Percentiles rank a stretch among this genome's conserved stretches.
Evolutionary conservation across 2,329 filamentous ascomycete genomes (phyloP).

Genomic region (Fusarium longipes): DNA sequence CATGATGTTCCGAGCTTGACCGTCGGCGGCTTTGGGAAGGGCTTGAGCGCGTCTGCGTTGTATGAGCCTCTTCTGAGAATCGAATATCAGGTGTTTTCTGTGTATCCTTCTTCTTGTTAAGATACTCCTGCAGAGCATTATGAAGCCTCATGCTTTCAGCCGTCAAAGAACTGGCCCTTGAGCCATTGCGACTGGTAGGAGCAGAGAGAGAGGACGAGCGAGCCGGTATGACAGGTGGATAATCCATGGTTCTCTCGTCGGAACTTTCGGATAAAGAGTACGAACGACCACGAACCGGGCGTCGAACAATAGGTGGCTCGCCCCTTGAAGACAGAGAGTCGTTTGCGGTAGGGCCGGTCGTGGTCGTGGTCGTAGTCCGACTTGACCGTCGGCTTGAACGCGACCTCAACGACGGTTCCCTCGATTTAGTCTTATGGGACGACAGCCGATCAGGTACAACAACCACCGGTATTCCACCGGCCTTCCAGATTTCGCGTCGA

Average conservation of each 20-base stretch:
- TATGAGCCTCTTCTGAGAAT: slow-evolving; percentile 23
- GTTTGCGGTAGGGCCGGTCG: slow-evolving; percentile 61
- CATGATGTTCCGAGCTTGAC: slow-evolving; percentile 61
- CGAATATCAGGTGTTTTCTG: slow-evolving; percentile 26
- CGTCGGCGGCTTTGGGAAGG: slow-evolving; percentile 49
- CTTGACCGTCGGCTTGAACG: slow-evolving; percentile 69
- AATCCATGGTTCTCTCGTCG: slow-evolving; percentile 69
- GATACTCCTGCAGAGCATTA: slow-evolving; percentile 54
- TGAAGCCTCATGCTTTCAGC: slow-evolving; percentile 69
- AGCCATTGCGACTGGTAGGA: slow-evolving; percentile 68
- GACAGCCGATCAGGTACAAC: slow-evolving; percentile 69
- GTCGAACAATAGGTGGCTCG: slow-evolving; percentile 56
- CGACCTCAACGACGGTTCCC: slow-evolving; percentile 68
- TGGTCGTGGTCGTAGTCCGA: slow-evolving; percentile 66
- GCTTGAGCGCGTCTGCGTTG: slow-evolving; percentile 17
- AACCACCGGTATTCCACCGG: slow-evolving; percentile 70
- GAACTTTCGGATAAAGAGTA: slow-evolving; percentile 62
- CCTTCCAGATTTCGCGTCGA: slow-evolving; percentile 69
- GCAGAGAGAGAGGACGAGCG: slow-evolving; percentile 72
- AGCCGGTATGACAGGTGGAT: slow-evolving; percentile 66
- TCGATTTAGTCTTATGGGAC: slow-evolving; percentile 63
- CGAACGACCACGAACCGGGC: slow-evolving; percentile 54
- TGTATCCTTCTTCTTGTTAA: slow-evolving; percentile 31
- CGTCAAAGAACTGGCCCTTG: slow-evolving; percentile 66
- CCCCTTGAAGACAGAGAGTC: slow-evolving; percentile 58